Percentiles rank a stretch among this genome's conserved stretches.
Conservation (phyloP, 2,329 filamentous ascomycete genomes). For the Aspergillus caelatus region DNA sequence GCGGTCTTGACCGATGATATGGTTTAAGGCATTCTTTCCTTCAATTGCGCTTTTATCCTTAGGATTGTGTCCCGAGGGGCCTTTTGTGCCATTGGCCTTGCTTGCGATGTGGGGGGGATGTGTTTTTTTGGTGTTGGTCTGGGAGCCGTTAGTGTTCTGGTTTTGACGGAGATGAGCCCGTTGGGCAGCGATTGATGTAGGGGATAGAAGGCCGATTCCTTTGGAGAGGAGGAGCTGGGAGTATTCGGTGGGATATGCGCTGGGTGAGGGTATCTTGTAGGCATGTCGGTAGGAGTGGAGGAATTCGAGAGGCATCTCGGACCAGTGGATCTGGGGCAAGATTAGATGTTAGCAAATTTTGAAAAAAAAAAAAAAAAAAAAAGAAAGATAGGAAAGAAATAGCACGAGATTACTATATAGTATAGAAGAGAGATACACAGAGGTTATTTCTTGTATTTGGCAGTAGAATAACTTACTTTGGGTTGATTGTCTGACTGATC, state of each 20-base stretch:
- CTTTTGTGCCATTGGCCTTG: constrained; percentile 15
- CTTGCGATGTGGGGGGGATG: constrained; percentile 9
- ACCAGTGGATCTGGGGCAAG: constrained; percentile 44
- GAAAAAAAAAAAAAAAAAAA: too few species aligned
- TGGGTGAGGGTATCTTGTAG: constrained; percentile 49
- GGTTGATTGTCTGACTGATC: constrained; percentile 28
- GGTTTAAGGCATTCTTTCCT: constrained; percentile 25
- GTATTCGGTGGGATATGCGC: constrained; percentile 48
- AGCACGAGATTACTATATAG: too few species aligned
- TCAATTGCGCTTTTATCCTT: constrained; percentile 14
- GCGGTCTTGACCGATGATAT: constrained; percentile 40
- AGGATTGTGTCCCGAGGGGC: constrained; percentile 9
- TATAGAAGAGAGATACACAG: too few species aligned
- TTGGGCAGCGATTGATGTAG: constrained; percentile 46
- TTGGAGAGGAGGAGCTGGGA: constrained; percentile 51
- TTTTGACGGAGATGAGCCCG: constrained; percentile 20
- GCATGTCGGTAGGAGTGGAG: constrained; percentile 53
- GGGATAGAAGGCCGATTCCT: constrained; percentile 48
- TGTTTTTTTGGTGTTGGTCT: constrained; percentile 9
- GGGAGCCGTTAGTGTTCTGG: constrained; percentile 17
- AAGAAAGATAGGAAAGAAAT: neutral
- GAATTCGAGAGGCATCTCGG: constrained; percentile 45
- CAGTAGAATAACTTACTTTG: constrained; percentile 31
- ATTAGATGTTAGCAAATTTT: constrained; percentile 10
- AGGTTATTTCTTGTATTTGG: neutral